These are phyloP conservation scores for Salisapilia sapeloensis DNA, from an alignment of 352 stramenopile species.

Conservation along the genomic window DNA sequence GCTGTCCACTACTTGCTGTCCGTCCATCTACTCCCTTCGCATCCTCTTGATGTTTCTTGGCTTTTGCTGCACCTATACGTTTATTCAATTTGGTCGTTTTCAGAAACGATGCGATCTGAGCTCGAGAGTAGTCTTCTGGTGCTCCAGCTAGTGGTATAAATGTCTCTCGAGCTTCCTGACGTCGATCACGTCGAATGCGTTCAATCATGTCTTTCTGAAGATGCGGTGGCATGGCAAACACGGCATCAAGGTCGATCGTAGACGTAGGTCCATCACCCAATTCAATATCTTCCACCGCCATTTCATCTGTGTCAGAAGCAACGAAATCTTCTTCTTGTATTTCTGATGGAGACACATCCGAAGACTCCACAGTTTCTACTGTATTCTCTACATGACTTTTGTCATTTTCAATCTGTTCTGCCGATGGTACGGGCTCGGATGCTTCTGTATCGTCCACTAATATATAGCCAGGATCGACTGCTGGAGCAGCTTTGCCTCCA, in stretches of 20 bases:
- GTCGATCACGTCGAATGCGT: slow-evolving; percentile 72
- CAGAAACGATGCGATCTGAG: slow-evolving; percentile 92
- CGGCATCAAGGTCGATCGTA: slow-evolving; percentile 68
- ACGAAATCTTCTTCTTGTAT: slow-evolving; percentile 8
- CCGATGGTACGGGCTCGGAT: no score
- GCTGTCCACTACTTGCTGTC: slow-evolving; percentile 33
- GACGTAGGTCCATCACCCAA: slow-evolving; percentile 31
- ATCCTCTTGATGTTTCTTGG: slow-evolving; percentile 32
- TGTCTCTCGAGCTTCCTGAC: slow-evolving; percentile 83
- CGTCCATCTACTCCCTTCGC: slow-evolving; percentile 14
- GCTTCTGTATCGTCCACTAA: slow-evolving; percentile 9
- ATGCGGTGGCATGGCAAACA: slow-evolving; percentile 78
- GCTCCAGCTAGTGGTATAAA: slow-evolving; percentile 93
- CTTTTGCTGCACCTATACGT: slow-evolving; percentile 33
- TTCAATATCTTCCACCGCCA: slow-evolving; percentile 46
- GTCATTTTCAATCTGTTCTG: slow-evolving; percentile 3
- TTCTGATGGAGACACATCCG: neutral
- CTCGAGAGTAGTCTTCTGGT: slow-evolving; percentile 88
- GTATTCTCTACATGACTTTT: slow-evolving; percentile 1
- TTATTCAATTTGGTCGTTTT: slow-evolving; percentile 83
- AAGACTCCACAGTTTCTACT: neutral
- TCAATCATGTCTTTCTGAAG: slow-evolving; percentile 88
- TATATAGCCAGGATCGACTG: slow-evolving; percentile 36
- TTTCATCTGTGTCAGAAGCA: slow-evolving; percentile 10
- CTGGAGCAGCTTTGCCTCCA: slow-evolving; percentile 11